Conservation (phyloP, 2,329 filamentous ascomycete genomes). For the Trichophaea hybrida region DNA sequence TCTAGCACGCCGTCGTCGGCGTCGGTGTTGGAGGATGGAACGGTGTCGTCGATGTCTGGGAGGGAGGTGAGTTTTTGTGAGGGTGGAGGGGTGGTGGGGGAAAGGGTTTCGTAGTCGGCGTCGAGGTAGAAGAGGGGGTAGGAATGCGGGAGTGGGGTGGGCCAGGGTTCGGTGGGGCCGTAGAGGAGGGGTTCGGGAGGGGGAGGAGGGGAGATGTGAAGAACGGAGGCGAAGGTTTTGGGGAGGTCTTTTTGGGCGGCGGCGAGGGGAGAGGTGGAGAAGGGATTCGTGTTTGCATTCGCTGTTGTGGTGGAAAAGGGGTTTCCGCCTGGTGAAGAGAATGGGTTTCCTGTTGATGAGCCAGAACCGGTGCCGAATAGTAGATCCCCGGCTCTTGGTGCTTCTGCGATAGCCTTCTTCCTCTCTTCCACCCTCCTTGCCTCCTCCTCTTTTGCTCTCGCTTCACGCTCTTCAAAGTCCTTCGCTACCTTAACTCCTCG, state of each 20-base stretch:
- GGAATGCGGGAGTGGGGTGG: conserved; percentile 49
- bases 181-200: conserved; percentile 28
- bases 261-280: conserved; percentile 31
- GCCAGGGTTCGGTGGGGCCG: conserved; percentile 57
- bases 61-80: conserved; percentile 28
- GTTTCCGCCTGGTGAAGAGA: conserved; percentile 36
- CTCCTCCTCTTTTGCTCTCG: conserved; percentile 23
- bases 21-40: conserved; percentile 25
- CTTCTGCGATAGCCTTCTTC: conserved; percentile 24
- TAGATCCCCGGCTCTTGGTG: conserved; percentile 16
- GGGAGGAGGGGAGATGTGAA: conserved; percentile 35
- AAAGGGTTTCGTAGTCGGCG: conserved; percentile 81
- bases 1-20: conserved; percentile 47
- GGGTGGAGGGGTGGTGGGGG: conserved; percentile 37
- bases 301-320: conserved; percentile 44
- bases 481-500: conserved; percentile 54
- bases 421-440: background rate
- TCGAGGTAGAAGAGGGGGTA: conserved; percentile 74
- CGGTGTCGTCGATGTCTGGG: conserved; percentile 27
- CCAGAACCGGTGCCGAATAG: conserved; percentile 16
- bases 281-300: conserved; percentile 42
- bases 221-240: conserved; percentile 55
- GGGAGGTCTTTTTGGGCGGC: conserved; percentile 48
- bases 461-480: conserved; percentile 33
- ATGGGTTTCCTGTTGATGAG: conserved; percentile 25